These are phyloP conservation scores for Colletotrichum sp. DNA, from an alignment of 2,329 filamentous ascomycete genomes.

Conservation along the genomic window DNA sequence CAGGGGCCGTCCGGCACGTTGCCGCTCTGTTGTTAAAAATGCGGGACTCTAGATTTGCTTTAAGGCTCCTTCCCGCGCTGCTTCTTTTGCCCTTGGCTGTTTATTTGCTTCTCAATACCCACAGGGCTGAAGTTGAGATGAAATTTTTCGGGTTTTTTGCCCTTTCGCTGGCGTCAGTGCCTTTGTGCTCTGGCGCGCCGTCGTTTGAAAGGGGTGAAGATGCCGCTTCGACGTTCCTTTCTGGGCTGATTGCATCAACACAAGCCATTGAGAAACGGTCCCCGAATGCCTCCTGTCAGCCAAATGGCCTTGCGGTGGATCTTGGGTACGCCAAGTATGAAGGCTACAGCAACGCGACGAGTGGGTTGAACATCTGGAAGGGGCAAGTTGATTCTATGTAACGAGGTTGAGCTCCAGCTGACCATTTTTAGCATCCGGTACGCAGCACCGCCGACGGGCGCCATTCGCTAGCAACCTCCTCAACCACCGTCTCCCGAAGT, in stretches of 20 bases:
- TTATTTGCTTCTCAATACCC: not conserved
- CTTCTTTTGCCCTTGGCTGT: not conserved
- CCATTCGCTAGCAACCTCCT: slow-evolving; percentile 47
- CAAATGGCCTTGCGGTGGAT: slow-evolving; percentile 33
- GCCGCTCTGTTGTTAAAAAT: not conserved
- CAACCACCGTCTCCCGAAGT: slow-evolving; percentile 25
- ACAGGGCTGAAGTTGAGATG: not conserved
- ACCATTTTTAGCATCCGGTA: slow-evolving; percentile 43
- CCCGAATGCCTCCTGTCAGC: not conserved
- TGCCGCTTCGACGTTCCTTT: not conserved
- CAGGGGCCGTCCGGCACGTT: not conserved
- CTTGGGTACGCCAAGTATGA: slow-evolving; percentile 50
- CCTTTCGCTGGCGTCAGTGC: not conserved
- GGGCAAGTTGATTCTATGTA: slow-evolving; percentile 34
- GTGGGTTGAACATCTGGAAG: slow-evolving; percentile 46
- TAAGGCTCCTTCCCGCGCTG: not conserved
- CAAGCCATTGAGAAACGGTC: not conserved
- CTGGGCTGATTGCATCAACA: not conserved
- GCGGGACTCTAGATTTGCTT: not conserved
- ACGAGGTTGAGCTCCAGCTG: accelerated
- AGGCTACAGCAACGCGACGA: slow-evolving; percentile 40
- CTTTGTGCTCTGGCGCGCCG: not conserved
- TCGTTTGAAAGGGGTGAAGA: not conserved
- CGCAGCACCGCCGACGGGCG: slow-evolving; percentile 45
- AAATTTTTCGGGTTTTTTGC: not conserved